Percentiles rank a stretch among this genome's conserved stretches.
These are phyloP conservation scores for Neoscytalidium dimidiatum DNA, from an alignment of 2,329 filamentous ascomycete genomes.

Conservation along the genomic window DNA sequence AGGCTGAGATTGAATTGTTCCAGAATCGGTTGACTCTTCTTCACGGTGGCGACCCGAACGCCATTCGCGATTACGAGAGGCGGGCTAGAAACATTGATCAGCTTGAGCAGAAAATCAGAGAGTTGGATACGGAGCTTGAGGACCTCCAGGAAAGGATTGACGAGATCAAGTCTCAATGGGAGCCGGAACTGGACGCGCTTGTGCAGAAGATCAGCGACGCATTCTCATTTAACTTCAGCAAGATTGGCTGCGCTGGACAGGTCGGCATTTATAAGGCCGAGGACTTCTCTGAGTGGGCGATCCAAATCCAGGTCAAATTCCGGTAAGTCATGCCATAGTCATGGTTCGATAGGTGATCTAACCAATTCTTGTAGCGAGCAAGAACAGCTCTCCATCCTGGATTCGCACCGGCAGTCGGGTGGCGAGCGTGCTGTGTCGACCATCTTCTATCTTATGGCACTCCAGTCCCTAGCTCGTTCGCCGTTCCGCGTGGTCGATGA, in stretches of 20 bases:
- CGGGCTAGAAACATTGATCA: conserved; percentile 63
- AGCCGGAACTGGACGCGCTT: conserved; percentile 77
- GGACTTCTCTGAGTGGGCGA: conserved; percentile 91
- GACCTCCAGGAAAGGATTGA: conserved; percentile 64
- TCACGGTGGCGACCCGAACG: conserved; percentile 72
- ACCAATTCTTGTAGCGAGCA: conserved; percentile 60
- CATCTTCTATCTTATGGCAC: conserved; percentile 98
- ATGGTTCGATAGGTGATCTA: not conserved
- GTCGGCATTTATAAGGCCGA: conserved; percentile 84
- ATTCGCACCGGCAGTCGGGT: conserved; percentile 91
- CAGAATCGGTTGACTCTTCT: conserved; percentile 77
- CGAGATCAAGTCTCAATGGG: conserved; percentile 72
- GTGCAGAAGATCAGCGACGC: conserved; percentile 82
- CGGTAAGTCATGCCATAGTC: conserved; percentile 57
- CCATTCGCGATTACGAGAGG: conserved; percentile 68
- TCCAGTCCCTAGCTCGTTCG: conserved; percentile 89
- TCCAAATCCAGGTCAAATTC: conserved; percentile 94
- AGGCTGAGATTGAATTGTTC: conserved; percentile 73
- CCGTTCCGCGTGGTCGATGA: conserved; percentile 98
- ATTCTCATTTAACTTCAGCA: conserved; percentile 89
- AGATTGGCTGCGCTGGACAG: conserved; percentile 92
- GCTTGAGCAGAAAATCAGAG: conserved; percentile 59
- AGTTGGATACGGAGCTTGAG: conserved; percentile 49
- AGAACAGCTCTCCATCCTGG: conserved; percentile 80
- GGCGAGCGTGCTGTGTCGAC: conserved; percentile 95